Evolutionary conservation across 257 asterid species (phyloP).

Genomic region (Eustoma russellianum): DNA sequence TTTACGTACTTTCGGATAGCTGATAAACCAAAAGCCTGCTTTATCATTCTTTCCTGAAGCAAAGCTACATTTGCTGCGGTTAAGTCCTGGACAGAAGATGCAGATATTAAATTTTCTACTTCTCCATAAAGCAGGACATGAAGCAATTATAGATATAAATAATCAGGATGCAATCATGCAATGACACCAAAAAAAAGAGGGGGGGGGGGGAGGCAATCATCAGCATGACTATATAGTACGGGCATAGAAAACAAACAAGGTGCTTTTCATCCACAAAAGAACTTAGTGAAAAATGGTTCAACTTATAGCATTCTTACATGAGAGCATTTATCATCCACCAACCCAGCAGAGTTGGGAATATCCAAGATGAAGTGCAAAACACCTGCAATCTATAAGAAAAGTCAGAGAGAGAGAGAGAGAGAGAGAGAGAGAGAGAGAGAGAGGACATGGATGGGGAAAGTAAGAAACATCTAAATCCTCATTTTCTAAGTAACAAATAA

Average conservation of each 20-base stretch:
- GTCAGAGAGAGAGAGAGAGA: slow-evolving; percentile 13
- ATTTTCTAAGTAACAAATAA: no score
- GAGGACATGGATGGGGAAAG: no score
- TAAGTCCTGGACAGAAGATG: slow-evolving; percentile 32
- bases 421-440: not conserved
- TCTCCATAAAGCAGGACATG: no score
- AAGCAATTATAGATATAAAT: no score
- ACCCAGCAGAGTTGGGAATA: slow-evolving; percentile 41
- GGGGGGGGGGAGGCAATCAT: no score
- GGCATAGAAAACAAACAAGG: no score
- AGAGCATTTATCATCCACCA: slow-evolving; percentile 22
- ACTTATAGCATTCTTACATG: slow-evolving; percentile 34
- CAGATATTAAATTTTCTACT: no score
- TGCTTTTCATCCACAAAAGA: not conserved
- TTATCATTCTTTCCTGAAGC: slow-evolving; percentile 28
- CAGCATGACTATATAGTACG: no score
- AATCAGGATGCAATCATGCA: no score
- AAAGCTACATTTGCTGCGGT: slow-evolving; percentile 25
- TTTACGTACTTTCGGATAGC: slow-evolving; percentile 36
- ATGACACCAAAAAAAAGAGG: no score
- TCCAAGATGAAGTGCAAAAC: slow-evolving; percentile 53
- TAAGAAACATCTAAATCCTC: no score
- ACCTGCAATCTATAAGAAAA: slow-evolving; percentile 53
- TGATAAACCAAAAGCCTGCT: slow-evolving; percentile 47
- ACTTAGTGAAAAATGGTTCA: not conserved